Base-by-base conservation (phyloP, 345 rosid genomes). In the Hibiscus syriacus region DNA sequence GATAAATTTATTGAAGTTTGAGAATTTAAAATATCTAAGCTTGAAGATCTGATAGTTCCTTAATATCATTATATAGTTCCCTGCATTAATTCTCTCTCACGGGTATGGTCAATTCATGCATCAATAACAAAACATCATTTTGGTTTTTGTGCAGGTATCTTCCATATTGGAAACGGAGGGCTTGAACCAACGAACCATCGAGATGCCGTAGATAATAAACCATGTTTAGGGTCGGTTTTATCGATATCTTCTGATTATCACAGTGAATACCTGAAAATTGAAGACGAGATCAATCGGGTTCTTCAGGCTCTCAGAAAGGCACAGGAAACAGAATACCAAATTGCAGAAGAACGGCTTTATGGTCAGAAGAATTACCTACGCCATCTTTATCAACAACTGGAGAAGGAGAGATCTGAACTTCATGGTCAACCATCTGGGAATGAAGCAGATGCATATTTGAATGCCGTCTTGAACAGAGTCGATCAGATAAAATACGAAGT, bases 371-470 rank as follows among this genome's bases (percentile, higher is more conserved):
- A 78, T 22, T 78, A 76, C 56, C 86, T 92, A 49, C 36, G n/a
- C 55, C 80, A 73, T 69, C 83, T 90, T 52, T 88, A 83, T 74
- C 70, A 70, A 69, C 88, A 87, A 70, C 85, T 88, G n/a, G 90
- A 85, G 76, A 70, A 79, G 69, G 96, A 88, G 82, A 88, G 62
- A 79, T 72, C 84, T 4, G 84, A 80, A 68, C 59, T 84, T 60
- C 74, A 81, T 0, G 48, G 60, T 56, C 71, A 9, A 55, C 66
- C 66, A 30, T 56, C 77, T 32, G 71, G 83, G 38, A 39, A 72
- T n/a, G 73, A 72, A 29, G 64, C 50, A 11, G 78, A 81, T 73
- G 76, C 58, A 55, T 75, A 73, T 67, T 66, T 67, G 72, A 76
- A 74, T 23, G 77, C 79, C 12, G 71, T 92, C 59, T 66, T 68